These are phyloP conservation scores for Phytophthora lateralis DNA, from an alignment of 352 stramenopile genomes.

Conservation along the genomic window DNA sequence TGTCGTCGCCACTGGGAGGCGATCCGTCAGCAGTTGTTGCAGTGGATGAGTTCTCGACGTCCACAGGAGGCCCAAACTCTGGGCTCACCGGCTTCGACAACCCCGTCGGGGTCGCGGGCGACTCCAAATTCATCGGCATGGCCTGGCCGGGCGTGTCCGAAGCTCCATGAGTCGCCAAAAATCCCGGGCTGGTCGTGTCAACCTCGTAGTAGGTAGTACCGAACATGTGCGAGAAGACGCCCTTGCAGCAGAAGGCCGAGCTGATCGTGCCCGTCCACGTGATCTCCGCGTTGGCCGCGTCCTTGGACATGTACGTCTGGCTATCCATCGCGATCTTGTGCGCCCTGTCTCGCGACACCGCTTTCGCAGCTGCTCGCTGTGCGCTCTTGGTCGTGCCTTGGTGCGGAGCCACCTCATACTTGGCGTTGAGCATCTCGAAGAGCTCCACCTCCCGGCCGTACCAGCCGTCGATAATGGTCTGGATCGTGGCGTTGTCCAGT, in stretches of 20 bases:
- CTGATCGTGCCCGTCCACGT: conserved; percentile 62
- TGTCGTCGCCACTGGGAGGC: conserved; percentile 38
- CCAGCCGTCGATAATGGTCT: conserved; percentile 89
- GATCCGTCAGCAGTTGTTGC: conserved; percentile 50
- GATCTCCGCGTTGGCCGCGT: conserved; percentile 55
- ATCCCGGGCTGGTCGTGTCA: conserved; percentile 76
- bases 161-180: conserved; percentile 46
- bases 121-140: conserved; percentile 56
- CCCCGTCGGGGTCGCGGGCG: conserved; percentile 50
- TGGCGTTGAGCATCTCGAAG: conserved; percentile 87
- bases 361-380: conserved; percentile 42
- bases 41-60: conserved; percentile 41
- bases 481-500: conserved; percentile 83
- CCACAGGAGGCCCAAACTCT: conserved; percentile 33
- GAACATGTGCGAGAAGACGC: conserved; percentile 55
- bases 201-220: conserved; percentile 83
- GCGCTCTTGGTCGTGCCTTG: conserved; percentile 64
- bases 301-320: conserved; percentile 58
- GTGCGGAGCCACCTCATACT: conserved; percentile 85
- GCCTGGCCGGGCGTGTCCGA: conserved; percentile 75
- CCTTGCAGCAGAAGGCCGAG: conserved; percentile 77
- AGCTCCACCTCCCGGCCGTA: conserved; percentile 84
- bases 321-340: conserved; percentile 67
- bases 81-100: conserved; percentile 47
- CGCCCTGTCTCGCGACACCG: conserved; percentile 58